Evolutionary conservation across 208 protist genomes (phyloP), one percentile per base, ranked within the genome.

Genomic region (Wallacemonas rigidus): DNA sequence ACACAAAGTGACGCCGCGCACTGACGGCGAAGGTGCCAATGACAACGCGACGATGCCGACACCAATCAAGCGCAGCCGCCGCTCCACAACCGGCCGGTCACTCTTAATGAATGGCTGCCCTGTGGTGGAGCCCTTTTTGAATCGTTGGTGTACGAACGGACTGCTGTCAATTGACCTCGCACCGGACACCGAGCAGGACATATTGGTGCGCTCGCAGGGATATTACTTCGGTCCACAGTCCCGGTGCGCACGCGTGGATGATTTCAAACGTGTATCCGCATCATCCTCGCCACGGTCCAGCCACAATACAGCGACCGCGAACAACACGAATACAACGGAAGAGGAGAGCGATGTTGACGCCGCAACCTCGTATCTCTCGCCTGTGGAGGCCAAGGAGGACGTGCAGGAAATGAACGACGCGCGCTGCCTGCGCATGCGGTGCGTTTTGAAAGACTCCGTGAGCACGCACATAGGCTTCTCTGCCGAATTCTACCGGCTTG

Each of bases 101-200:
- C 55, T 63, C 4, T 45, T 88, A 14, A 88, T 86, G 82, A 78
- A 88, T 44, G 69, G 75, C n/a, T 91, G 82, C 68, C 79, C 86
- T 8, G 69, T 86, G 38, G 82, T 91, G 11, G 74, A 80, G 67
- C 35, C 72, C 1, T 80, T 82, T 57, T 54, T 51, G 4, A 80
- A 85, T 53, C 70, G 71, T 35, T 88, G 78, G 50, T 67, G 68
- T 68, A 67, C 44, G 35, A 57, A 67, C 17, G 60, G 65, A 7
- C 35, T 67, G 45, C 11, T 70, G 35, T 65, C 71, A 47, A 67
- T 55, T 38, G 47, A 12, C 17, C 26, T 39, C 40, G 48, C 71
- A 44, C 62, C 67, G 12, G 56, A 67, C 36, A 35, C 63, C 14
- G 63, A 63, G 41, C 17, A 69, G 60, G 43, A 51, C 40, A 45